Conservation (phyloP, 306 rosid species). For the Rosa rugosa region DNA sequence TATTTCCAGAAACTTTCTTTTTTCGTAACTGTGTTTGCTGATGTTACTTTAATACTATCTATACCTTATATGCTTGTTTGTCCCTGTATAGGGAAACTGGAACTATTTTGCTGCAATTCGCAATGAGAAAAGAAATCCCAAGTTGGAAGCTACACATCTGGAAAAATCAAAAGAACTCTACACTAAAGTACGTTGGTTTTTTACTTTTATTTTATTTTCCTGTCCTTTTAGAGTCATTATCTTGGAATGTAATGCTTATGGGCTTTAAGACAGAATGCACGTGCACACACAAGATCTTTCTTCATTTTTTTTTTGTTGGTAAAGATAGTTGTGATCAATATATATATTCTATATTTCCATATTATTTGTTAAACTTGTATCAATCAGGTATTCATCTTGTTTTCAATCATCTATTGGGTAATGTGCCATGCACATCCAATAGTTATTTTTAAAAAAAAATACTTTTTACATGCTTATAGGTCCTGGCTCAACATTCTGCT, state of each 20-base stretch:
- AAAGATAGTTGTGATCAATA: not conserved
- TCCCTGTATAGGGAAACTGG: constrained; percentile 86
- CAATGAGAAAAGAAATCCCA: constrained; percentile 95
- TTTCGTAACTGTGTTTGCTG: not conserved
- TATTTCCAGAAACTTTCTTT: not conserved
- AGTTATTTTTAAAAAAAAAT: not conserved
- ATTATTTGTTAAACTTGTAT: not conserved
- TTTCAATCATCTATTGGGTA: not conserved
- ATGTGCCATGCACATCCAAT: not conserved
- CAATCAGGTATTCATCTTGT: not conserved
- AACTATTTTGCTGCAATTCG: constrained; percentile 99
- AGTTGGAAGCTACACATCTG: constrained; percentile 98
- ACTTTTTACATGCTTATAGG: constrained; percentile 46
- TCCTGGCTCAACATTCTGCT: constrained; percentile 87
- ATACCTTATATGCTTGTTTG: constrained; percentile 30
- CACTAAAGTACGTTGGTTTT: constrained; percentile 50
- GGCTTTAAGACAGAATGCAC: not conserved
- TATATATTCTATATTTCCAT: not conserved
- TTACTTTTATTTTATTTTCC: constrained; percentile 17
- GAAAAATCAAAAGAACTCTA: constrained; percentile 97
- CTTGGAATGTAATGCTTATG: constrained; percentile 1
- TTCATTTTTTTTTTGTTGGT: not conserved
- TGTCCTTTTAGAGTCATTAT: constrained; percentile 13
- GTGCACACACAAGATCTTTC: not conserved
- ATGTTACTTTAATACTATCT: constrained; percentile 13